Percentiles rank a stretch among this genome's conserved stretches.
phyloP scores from a whole-genome alignment of 1,284 basidiomycete species.

The Moesziomyces parantarcticus region DNA sequence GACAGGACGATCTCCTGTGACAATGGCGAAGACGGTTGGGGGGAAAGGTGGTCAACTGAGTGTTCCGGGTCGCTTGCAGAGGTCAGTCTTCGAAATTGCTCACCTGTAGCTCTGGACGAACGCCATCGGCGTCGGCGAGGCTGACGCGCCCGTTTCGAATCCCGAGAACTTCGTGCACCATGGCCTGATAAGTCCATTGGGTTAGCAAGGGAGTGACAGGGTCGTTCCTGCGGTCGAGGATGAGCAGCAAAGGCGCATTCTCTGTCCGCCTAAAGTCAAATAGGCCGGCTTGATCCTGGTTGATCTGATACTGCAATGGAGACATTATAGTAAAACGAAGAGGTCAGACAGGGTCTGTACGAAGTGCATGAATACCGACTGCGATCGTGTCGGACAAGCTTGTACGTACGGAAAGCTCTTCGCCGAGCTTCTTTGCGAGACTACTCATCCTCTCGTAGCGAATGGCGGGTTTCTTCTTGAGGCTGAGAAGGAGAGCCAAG shows the following conservation, averaged over 20 bases:
- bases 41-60: too few relatives aligned
- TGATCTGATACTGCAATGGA: constrained; percentile 65
- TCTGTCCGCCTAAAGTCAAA: constrained; percentile 73
- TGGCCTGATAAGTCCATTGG: constrained; percentile 99
- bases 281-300: constrained; percentile 61
- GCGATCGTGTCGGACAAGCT: too few relatives aligned
- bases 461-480: constrained; percentile 95
- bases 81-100: neutral
- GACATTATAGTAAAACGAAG: neutral
- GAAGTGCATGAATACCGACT: too few relatives aligned
- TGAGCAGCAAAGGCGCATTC: constrained; percentile 71
- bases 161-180: constrained; percentile 96
- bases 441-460: constrained; percentile 93
- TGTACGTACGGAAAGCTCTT: constrained; percentile 79
- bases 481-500: constrained; percentile 85
- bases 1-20: constrained; percentile 93
- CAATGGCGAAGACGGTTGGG: too few relatives aligned
- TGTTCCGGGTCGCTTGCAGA: too few relatives aligned
- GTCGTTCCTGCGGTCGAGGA: constrained; percentile 89
- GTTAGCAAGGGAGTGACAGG: constrained; percentile 96
- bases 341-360: neutral
- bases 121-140: constrained; percentile 84
- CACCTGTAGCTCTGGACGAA: constrained; percentile 82
- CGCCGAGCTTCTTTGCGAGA: constrained; percentile 88
- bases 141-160: constrained; percentile 95